Conservation (phyloP, 2,329 filamentous ascomycete species). For the Aschersonia sp. region DNA sequence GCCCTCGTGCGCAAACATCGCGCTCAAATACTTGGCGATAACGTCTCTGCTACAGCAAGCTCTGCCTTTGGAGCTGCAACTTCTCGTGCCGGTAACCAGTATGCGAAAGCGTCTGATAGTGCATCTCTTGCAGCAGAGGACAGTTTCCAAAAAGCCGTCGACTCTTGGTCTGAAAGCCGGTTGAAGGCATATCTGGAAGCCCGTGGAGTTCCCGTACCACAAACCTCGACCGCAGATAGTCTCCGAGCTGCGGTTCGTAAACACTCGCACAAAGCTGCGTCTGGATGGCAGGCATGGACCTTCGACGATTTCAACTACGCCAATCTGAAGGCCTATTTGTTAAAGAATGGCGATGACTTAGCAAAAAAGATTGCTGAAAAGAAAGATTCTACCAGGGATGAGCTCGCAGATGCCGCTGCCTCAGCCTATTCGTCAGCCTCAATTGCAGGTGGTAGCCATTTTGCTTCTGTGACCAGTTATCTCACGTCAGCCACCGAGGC, state of each 20-base stretch:
- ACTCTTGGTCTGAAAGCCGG: constrained; percentile 59
- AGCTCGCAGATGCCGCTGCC: constrained; percentile 52
- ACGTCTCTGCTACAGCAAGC: constrained; percentile 37
- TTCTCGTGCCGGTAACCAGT: constrained; percentile 61
- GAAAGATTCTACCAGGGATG: constrained; percentile 53
- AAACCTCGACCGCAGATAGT: constrained; percentile 55
- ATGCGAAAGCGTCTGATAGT: constrained; percentile 59
- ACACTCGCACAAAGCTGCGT: constrained; percentile 54
- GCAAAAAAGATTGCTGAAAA: constrained; percentile 47
- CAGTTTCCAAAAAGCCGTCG: constrained; percentile 48
- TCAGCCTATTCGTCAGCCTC: constrained; percentile 46
- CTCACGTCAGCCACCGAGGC: constrained; percentile 49
- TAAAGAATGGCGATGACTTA: constrained; percentile 34
- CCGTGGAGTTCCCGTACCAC: constrained; percentile 61
- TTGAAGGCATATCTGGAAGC: constrained; percentile 68
- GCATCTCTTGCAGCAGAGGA: constrained; percentile 47
- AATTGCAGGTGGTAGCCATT: constrained; percentile 38
- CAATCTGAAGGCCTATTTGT: constrained; percentile 47
- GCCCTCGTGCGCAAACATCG: constrained; percentile 83
- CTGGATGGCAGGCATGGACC: constrained; percentile 58
- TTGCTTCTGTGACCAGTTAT: constrained; percentile 58
- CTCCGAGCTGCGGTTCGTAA: constrained; percentile 62
- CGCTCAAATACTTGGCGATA: constrained; percentile 55
- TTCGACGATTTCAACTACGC: constrained; percentile 65
- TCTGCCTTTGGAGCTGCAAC: constrained; percentile 58